Percentiles rank a stretch among this genome's conserved stretches.
phyloP scores from a whole-genome alignment of 129 eudicot species.

The Tanacetum coccineum region DNA sequence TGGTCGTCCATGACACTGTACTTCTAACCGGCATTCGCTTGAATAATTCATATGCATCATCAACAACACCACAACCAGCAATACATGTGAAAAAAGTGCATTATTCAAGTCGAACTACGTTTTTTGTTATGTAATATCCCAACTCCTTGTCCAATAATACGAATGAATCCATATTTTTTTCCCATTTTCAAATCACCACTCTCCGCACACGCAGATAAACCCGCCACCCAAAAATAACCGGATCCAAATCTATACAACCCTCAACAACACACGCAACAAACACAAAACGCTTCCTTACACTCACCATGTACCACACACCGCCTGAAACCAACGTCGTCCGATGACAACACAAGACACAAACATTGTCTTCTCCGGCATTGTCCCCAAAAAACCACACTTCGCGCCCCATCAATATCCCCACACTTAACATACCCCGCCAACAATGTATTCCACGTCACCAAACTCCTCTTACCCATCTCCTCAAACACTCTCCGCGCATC shows the following conservation, averaged over 20 bases:
- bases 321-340: conserved; percentile 63
- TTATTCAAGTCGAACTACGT: conserved; percentile 46
- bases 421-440: conserved; percentile 41
- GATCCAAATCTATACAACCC: conserved; percentile 44
- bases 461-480: conserved; percentile 61
- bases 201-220: conserved; percentile 71
- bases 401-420: conserved; percentile 37
- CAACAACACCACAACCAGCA: conserved; percentile 67
- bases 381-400: conserved; percentile 39
- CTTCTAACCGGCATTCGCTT: conserved; percentile 41
- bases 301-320: conserved; percentile 40
- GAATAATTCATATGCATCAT: conserved; percentile 47
- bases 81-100: conserved; percentile 69
- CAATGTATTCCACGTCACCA: conserved; percentile 63
- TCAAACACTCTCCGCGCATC: conserved; percentile 51
- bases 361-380: conserved; percentile 61
- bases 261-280: conserved; percentile 43
- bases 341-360: too few species aligned
- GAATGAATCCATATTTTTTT: conserved; percentile 65
- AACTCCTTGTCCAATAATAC: conserved; percentile 26
- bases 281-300: conserved; percentile 48
- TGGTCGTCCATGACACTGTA: conserved; percentile 63
- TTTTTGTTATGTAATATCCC: conserved; percentile 14
- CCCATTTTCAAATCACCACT: conserved; percentile 64
- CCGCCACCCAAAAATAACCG: conserved; percentile 44